These are phyloP conservation scores for Castanea mollissima DNA, from an alignment of 306 rosid species.

Conservation along the genomic window DNA sequence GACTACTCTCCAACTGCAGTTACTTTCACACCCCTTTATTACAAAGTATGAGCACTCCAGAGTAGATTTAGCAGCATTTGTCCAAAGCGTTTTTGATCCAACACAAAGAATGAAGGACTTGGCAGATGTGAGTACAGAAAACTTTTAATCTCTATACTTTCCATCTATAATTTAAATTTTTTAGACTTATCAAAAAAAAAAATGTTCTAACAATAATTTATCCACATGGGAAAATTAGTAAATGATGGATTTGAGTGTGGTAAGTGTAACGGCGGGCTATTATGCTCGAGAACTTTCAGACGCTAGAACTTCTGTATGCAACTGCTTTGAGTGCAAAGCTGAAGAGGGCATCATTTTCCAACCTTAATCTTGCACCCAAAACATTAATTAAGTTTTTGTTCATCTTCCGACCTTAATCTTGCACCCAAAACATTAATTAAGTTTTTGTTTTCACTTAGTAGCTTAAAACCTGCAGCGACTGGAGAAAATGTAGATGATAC, in stretches of 20 bases:
- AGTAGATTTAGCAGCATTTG: slow-evolving; percentile 77
- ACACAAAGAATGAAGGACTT: slow-evolving; percentile 89
- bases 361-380: background rate
- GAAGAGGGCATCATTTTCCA: background rate
- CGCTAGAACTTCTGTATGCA: background rate
- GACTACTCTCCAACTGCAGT: slow-evolving; percentile 50
- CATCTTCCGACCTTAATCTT: background rate
- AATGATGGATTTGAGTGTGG: background rate
- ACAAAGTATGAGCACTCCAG: slow-evolving; percentile 49
- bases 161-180: background rate
- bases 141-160: background rate
- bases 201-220: slow-evolving; percentile 1
- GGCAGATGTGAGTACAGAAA: slow-evolving; percentile 78
- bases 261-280: background rate
- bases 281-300: background rate
- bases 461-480: background rate
- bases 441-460: background rate
- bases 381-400: background rate
- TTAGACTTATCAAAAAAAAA: too few relatives aligned
- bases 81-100: slow-evolving; percentile 84
- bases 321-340: background rate
- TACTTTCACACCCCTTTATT: slow-evolving; percentile 84
- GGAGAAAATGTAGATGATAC: background rate
- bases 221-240: background rate
- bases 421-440: background rate